Evolutionary conservation across 257 asterid species (phyloP), one percentile per base, ranked within the genome.

Genomic region (Gardenia jasminoides): DNA sequence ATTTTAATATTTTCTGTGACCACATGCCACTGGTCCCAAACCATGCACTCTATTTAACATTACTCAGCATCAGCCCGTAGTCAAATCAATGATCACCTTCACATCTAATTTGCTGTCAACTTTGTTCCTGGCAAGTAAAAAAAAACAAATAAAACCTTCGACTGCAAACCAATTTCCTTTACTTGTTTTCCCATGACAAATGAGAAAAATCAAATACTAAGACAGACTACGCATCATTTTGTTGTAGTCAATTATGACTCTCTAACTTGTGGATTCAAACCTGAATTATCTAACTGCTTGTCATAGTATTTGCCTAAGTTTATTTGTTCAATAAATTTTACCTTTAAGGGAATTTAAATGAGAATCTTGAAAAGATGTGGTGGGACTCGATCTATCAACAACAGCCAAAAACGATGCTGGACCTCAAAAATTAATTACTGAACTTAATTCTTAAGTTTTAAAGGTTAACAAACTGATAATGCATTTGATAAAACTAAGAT

Each of bases 1-100:
- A 48, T 24, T 72, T 72, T 15, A 54, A 74, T 74, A 16, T 17
- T 43, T 50, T 52, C 67, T 33, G 7, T 20, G 67, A 8, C 30
- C 67, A 72, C 65, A 71, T 72, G 76, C 76, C 31, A 50, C 47
- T 50, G 66, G 20, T 48, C 47, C 76, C 76, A 13, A 19, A 0
- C 30, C 28, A 6, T 2, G 20, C 5, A 3, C 61, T 5, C n/a
- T 54, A 19, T 0, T 54, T 54, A 54, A 19, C n/a, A 54, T 54
- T 54, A 54, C 61, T 54, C 17, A 54, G 61, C 61, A 19, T 54
- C 61, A 54, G 3, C 0, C 58, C 58, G 1, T 50, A 16, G 58
- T 50, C 58, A 50, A 50, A 50, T 50, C 58, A 50, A 50, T 50
- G 52, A 50, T 50, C 22, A 13, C 59, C 9, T 19, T 16, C 16